These are phyloP conservation scores for Hypoxylon sp. DNA, from an alignment of 2,329 filamentous ascomycete species.

Conservation along the genomic window DNA sequence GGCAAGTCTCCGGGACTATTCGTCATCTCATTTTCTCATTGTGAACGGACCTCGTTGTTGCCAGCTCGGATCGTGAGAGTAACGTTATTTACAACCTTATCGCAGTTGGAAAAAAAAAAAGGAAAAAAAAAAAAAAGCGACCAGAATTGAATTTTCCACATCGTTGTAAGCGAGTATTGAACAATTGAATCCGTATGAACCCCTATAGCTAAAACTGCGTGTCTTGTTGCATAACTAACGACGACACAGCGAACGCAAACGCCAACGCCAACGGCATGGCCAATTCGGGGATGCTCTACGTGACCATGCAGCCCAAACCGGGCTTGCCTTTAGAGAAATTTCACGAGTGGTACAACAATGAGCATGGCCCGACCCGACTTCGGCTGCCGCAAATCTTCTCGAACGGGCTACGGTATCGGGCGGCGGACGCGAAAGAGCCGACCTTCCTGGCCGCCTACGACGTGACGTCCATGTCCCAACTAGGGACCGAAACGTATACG, in stretches of 20 bases:
- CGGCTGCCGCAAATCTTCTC: constrained; percentile 77
- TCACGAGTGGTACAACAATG: constrained; percentile 95
- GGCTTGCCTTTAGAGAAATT: constrained; percentile 76
- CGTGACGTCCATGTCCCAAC: constrained; percentile 76
- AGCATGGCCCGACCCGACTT: constrained; percentile 85
- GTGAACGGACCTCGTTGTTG: constrained; percentile 10
- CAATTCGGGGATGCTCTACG: constrained; percentile 78
- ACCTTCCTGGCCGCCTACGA: constrained; percentile 86
- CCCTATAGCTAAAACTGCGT: constrained; percentile 6
- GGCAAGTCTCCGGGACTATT: constrained; percentile 29
- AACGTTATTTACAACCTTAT: background rate
- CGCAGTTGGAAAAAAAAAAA: too few relatives aligned
- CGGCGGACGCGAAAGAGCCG: constrained; percentile 71
- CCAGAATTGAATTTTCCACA: constrained; percentile 7
- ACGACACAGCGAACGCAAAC: constrained; percentile 2
- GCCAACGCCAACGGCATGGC: too few relatives aligned
- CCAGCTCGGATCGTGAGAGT: constrained; percentile 7
- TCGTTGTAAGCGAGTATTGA: constrained; percentile 13
- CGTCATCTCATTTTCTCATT: constrained; percentile 16
- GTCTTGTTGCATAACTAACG: constrained; percentile 4
- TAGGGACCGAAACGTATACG: constrained; percentile 78
- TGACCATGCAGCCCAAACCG: constrained; percentile 84
- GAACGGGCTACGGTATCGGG: constrained; percentile 84
- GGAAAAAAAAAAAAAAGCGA: background rate
- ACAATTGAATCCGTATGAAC: constrained; percentile 5